phyloP scores from a whole-genome alignment of 495 filamentous ascomycete species.

The Aspergillus taichungensis region DNA sequence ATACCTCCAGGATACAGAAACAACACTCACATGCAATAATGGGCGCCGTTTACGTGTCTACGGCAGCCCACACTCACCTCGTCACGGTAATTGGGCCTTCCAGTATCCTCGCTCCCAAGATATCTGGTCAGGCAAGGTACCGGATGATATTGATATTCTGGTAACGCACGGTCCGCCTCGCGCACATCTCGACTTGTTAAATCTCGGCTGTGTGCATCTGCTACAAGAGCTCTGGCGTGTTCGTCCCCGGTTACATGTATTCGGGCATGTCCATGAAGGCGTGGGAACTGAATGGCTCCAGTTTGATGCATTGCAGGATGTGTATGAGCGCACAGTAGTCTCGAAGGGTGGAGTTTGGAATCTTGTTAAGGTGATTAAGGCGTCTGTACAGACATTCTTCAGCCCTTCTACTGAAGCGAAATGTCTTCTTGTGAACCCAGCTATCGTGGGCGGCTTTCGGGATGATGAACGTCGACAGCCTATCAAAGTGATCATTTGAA shows the following conservation, averaged over 20 bases:
- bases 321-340: conserved; percentile 45
- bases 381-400: neutral
- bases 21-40: conserved; percentile 36
- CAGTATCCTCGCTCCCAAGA: conserved; percentile 31
- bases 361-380: conserved; percentile 27
- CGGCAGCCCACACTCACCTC: conserved; percentile 43
- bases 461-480: conserved; percentile 2
- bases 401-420: neutral
- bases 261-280: conserved; percentile 67
- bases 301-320: conserved; percentile 55
- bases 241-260: conserved; percentile 53
- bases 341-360: neutral
- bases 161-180: conserved; percentile 55
- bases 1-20: conserved; percentile 41
- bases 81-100: conserved; percentile 40
- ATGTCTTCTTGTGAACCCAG: conserved; percentile 2
- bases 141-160: conserved; percentile 56
- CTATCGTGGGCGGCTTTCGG: conserved; percentile 2
- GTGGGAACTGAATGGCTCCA: conserved; percentile 44
- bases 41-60: conserved; percentile 41
- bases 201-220: conserved; percentile 34
- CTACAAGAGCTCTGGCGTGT: conserved; percentile 50
- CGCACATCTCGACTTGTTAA: conserved; percentile 52
- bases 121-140: conserved; percentile 29
- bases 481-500: neutral